A percentile compares a stretch with the other conserved stretches of the same genome.
These are phyloP conservation scores for Trichoderma erinaceum DNA, from an alignment of 495 filamentous ascomycete genomes.

Conservation along the genomic window DNA sequence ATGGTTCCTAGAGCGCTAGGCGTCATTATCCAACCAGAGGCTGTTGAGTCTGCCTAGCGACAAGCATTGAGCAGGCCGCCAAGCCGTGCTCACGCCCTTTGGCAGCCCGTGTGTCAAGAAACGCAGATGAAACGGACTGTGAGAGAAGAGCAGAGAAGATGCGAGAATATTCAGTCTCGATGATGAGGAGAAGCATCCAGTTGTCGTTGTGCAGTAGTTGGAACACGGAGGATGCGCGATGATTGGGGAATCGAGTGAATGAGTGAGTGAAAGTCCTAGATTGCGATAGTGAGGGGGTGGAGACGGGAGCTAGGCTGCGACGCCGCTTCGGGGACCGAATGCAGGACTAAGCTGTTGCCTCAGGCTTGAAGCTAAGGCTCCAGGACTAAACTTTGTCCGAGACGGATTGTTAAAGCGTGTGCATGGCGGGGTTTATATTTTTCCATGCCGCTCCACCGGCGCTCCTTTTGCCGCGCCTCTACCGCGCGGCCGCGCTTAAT, in stretches of 20 bases:
- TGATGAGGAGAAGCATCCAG: not conserved
- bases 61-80: not conserved
- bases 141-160: not conserved
- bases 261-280: not conserved
- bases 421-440: not conserved
- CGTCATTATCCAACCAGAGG: not conserved
- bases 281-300: not conserved
- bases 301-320: not conserved
- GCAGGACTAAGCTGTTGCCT: not conserved
- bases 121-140: not conserved
- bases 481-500: not conserved
- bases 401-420: not conserved
- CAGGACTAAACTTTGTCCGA: not conserved
- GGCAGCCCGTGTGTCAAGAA: not conserved
- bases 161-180: not conserved
- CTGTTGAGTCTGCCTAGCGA: slow-evolving; percentile 9
- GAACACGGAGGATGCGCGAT: not conserved
- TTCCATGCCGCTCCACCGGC: not conserved
- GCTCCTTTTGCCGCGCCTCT: not conserved
- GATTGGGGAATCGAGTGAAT: not conserved
- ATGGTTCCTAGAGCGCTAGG: slow-evolving; percentile 11
- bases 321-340: not conserved
- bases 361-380: not conserved
- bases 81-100: not conserved
- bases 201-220: not conserved